Base-by-base conservation (phyloP, 108 stramenopile genomes). In the Aurantiochytrium sp. region DNA sequence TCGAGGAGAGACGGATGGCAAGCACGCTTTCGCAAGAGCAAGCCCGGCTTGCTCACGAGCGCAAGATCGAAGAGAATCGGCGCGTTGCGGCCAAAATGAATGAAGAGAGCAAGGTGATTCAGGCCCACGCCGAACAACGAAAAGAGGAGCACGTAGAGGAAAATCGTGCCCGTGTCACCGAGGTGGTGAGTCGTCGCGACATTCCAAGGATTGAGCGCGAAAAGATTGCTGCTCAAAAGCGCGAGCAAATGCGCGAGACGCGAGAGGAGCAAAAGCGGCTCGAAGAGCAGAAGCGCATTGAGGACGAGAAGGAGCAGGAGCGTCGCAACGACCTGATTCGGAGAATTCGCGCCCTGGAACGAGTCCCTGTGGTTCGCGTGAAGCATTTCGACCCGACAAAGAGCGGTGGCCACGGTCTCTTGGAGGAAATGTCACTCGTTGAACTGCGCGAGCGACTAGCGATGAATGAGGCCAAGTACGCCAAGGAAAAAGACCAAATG, bases 351-450 rank as follows among this genome's bases (percentile, higher is more conserved):
- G 91, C 93, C 21, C 42, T 89, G 6, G 90, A 93, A 29, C 89
- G 71, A n/a, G 93, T 94, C 19, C 94, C 94, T 60, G 64, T 69
- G 69, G 28, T 35, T 28, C 69, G 91, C 49, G 87, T 94, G 10
- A 92, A 91, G 87, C 89, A 93, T 12, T 95, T 95, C 87, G 94
- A 95, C 72, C 94, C 95, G 5, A 94, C 95, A 18, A 89, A 93
- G 58, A 90, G 91, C 60, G 76, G 83, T 18, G 94, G 95, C 4
- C 49, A 91, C 18, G 93, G 92, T 3, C 55, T 95, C 42, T 90
- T 95, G 57, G 92, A 92, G 35, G 94, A 94, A 87, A 95, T 95
- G 95, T 91, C 90, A 49, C 91, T 94, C 14, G 87, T 92, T 2
- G 95, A 95, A 88, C 92, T 92, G 49, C 71, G 87, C 60, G 93